Base-by-base conservation (phyloP, 345 rosid genomes). In the Hirschfeldia incana region DNA sequence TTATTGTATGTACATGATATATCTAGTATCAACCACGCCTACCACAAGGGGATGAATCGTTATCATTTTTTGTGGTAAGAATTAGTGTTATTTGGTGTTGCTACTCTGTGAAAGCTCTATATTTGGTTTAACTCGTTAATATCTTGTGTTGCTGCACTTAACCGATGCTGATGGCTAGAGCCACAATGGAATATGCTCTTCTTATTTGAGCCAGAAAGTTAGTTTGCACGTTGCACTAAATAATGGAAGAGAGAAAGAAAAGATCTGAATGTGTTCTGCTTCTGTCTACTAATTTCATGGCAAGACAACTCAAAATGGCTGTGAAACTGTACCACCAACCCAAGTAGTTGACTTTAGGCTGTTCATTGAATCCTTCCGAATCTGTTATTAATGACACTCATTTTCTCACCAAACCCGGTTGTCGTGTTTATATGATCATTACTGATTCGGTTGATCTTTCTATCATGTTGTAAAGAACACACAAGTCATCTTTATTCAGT, bases 221-320 rank as follows among this genome's bases (percentile, higher is more conserved):
- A 34, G 34, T 49, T 69, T 69, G 67, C 79, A 69, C 67, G 42
- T 75, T 70, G 58, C 16, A 21, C 44, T 39, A 27, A 76, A 70
- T 70, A 76, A 70, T 80, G 73, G 80, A 80, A 33, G 73, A 70
- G 76, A 75, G 63, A 64, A 37, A 53, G 8, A 64, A 64, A 70
- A 64, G 63, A 39, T 55, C 4, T 17, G 65, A 53, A 44, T 4
- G 28, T 75, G 68, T 75, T 65, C 71, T 44, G 67, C 33, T 4
- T 44, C 11, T 80, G 83, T 80, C 80, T 57, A 15, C 7, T 70
- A 65, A 70, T 76, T 32, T 29, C 64, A 58, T 70, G 83, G 28
- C 83, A 70, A 70, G 73, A 70, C 77, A 70, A 65, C 76, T 76
- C 83, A 32, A 65, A 64, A 58, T 68, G 78, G 76, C 46, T 80